A percentile compares a stretch with the other conserved stretches of the same genome.
phyloP scores from a whole-genome alignment of 2,329 filamentous ascomycete species.

The Xylariaceae sp. region DNA sequence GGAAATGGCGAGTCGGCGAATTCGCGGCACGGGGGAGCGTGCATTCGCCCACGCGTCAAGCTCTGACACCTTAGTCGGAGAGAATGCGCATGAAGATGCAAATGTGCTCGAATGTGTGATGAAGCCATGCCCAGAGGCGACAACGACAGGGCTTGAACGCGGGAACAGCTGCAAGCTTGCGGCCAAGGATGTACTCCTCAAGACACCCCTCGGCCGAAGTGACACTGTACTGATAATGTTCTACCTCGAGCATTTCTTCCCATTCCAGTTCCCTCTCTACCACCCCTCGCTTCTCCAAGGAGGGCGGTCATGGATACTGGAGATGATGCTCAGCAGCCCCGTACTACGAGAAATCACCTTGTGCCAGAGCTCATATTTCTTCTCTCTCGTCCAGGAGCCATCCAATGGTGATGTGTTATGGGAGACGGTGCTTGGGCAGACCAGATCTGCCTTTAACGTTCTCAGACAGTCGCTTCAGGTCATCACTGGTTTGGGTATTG shows the following conservation, averaged over 20 bases:
- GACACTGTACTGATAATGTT: conserved; percentile 20
- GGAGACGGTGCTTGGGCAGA: conserved; percentile 20
- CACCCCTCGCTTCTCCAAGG: conserved; percentile 15
- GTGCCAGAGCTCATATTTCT: conserved; percentile 20
- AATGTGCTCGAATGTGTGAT: not conserved
- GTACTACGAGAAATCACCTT: conserved; percentile 16
- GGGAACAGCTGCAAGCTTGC: conserved; percentile 3
- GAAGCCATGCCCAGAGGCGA: too few relatives aligned
- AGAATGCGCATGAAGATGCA: too few relatives aligned
- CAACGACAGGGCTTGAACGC: not conserved
- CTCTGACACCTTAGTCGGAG: too few relatives aligned
- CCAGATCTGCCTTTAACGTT: conserved; percentile 15
- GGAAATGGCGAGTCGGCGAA: conserved; percentile 12
- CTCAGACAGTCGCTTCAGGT: conserved; percentile 18
- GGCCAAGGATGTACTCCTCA: not conserved
- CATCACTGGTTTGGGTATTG: conserved; percentile 11
- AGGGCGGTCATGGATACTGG: conserved; percentile 15
- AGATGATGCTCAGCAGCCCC: conserved; percentile 19
- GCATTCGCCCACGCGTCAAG: not conserved
- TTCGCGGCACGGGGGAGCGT: conserved; percentile 1
- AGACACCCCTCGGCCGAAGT: conserved; percentile 5
- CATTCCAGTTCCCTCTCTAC: conserved; percentile 24
- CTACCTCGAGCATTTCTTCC: conserved; percentile 21
- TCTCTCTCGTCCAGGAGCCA: conserved; percentile 11
- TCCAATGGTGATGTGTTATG: conserved; percentile 8